Percentiles rank a stretch among this genome's conserved stretches.
Evolutionary conservation across 495 filamentous ascomycete species (phyloP).

Genomic region (Penicillium diatomitis): DNA sequence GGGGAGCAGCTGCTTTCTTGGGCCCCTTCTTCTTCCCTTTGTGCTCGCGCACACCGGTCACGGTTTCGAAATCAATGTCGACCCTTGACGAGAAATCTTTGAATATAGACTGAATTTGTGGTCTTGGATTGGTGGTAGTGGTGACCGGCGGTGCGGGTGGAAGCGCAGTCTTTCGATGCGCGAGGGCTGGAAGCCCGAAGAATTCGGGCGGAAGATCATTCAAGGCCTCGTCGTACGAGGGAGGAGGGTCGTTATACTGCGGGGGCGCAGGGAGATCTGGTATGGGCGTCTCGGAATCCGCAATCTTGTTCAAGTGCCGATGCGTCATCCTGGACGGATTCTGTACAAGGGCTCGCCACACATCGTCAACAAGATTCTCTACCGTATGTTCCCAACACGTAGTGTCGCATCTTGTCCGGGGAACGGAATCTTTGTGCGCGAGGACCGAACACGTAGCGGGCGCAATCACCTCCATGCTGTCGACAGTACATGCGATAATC

Average conservation of each 20-base stretch:
- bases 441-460: not conserved
- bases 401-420: not conserved
- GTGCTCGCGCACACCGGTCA: slow-evolving; percentile 39
- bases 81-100: slow-evolving; percentile 21
- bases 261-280: slow-evolving; percentile 5
- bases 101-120: slow-evolving; percentile 25
- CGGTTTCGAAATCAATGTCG: slow-evolving; percentile 45
- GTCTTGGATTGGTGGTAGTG: slow-evolving; percentile 24
- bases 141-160: slow-evolving; percentile 8
- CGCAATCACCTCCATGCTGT: slow-evolving; percentile 9
- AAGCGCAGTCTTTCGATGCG: slow-evolving; percentile 11
- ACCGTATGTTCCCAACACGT: slow-evolving; percentile 1
- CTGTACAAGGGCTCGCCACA: slow-evolving; percentile 6
- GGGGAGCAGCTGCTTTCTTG: slow-evolving; percentile 22
- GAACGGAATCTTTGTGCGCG: not conserved
- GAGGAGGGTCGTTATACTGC: slow-evolving; percentile 25
- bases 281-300: slow-evolving; percentile 9
- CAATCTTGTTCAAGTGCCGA: slow-evolving; percentile 2
- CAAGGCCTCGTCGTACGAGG: slow-evolving; percentile 35
- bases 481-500: slow-evolving; percentile 11
- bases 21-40: slow-evolving; percentile 31
- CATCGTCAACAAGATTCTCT: slow-evolving; percentile 6
- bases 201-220: slow-evolving; percentile 38
- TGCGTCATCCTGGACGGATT: not conserved
- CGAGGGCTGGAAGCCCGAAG: slow-evolving; percentile 20